Evolutionary conservation across 148 eudicot genomes (phyloP).

Genomic region (Rhododendron ovatum): DNA sequence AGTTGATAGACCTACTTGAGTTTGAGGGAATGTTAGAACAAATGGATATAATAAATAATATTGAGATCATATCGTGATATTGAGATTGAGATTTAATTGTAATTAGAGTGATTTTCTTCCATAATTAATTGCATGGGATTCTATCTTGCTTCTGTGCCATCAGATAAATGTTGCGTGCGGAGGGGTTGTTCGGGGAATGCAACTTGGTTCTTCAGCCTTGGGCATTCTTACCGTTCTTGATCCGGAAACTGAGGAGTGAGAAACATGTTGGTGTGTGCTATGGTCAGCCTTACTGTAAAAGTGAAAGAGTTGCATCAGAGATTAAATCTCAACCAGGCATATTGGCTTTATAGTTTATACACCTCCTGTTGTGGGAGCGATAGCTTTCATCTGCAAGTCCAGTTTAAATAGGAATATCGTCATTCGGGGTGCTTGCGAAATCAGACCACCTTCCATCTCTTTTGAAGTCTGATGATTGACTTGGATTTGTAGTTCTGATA

Average conservation of each 20-base stretch:
- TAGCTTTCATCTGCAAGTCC: background rate
- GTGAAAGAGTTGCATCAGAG: background rate
- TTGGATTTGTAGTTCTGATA: slow-evolving; percentile 3
- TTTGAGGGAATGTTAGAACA: no score
- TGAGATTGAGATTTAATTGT: no score
- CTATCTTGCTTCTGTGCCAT: slow-evolving; percentile 77
- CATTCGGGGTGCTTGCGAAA: background rate
- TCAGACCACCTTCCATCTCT: background rate
- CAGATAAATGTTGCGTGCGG: slow-evolving; percentile 61
- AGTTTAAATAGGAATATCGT: background rate
- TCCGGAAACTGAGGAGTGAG: slow-evolving; percentile 56
- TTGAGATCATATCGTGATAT: no score
- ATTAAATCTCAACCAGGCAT: background rate
- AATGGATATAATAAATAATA: no score
- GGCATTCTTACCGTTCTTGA: slow-evolving; percentile 67
- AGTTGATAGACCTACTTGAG: no score
- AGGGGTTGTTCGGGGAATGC: slow-evolving; percentile 79
- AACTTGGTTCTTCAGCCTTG: slow-evolving; percentile 88
- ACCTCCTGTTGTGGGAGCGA: background rate
- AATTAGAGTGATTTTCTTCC: no score
- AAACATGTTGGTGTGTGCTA: background rate
- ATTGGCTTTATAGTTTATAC: background rate
- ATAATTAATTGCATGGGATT: slow-evolving; percentile 46
- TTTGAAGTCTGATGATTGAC: background rate
- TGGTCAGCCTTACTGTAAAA: background rate